phyloP scores from a whole-genome alignment of 257 asterid species.

The Leptodermis oblonga region DNA sequence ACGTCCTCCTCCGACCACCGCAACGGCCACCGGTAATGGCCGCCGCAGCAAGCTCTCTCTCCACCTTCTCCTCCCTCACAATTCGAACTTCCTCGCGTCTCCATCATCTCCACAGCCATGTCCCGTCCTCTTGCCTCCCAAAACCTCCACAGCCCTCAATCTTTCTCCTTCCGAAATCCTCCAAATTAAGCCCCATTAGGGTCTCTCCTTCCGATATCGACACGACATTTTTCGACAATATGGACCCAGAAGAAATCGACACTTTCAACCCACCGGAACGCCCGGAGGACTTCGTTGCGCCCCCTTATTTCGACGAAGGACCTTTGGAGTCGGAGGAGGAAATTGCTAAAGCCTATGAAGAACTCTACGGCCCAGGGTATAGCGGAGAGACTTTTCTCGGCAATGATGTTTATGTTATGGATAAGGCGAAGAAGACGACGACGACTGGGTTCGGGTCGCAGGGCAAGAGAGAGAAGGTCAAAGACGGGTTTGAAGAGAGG shows the following conservation, averaged over 20 bases:
- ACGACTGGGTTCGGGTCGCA: constrained; percentile 53
- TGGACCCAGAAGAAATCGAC: constrained; percentile 47
- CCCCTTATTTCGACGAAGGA: constrained; percentile 74
- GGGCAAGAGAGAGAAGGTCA: constrained; percentile 57
- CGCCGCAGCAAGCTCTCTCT: constrained; percentile 35
- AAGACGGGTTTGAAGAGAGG: constrained; percentile 90
- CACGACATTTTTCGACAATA: constrained; percentile 38
- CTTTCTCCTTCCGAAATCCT: constrained; percentile 26
- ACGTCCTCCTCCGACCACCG: not conserved
- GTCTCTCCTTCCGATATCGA: constrained; percentile 36
- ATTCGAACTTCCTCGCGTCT: constrained; percentile 15
- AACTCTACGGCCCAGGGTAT: constrained; percentile 71
- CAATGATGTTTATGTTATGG: constrained; percentile 64
- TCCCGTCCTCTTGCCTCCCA: not conserved
- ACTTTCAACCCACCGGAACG: constrained; percentile 57
- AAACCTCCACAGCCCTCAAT: constrained; percentile 15
- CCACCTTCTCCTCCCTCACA: constrained; percentile 56
- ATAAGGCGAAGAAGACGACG: constrained; percentile 57
- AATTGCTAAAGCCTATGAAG: constrained; percentile 67
- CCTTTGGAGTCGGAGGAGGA: constrained; percentile 75
- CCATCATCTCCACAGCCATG: constrained; percentile 26
- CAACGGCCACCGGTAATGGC: constrained; percentile 22
- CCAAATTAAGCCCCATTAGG: constrained; percentile 25
- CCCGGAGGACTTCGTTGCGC: constrained; percentile 57
- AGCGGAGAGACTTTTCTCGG: constrained; percentile 75